Percentiles rank a stretch among this genome's conserved stretches.
Conservation (phyloP, 257 asterid species). For the Solanum rostratum region DNA sequence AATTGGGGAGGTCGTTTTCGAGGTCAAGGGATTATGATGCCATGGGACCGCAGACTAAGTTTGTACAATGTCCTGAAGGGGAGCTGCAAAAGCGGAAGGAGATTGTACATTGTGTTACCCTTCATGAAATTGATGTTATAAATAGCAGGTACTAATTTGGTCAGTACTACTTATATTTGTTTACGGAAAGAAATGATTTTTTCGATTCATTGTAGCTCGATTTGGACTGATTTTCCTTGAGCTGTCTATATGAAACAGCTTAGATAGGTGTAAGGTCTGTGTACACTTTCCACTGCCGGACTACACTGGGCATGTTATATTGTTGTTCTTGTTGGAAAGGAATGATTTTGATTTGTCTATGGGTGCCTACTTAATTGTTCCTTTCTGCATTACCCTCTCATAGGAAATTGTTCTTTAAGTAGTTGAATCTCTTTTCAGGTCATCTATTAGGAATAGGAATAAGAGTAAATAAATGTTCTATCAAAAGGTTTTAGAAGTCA, state of each 20-base stretch:
- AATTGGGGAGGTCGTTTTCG: conserved; percentile 82
- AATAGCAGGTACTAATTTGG: conserved; percentile 56
- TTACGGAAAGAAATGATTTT: neutral
- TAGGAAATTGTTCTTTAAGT: neutral
- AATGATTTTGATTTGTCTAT: neutral
- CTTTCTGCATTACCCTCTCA: neutral
- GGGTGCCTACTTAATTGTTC: neutral
- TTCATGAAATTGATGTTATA: conserved; percentile 89
- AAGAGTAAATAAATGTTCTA: neutral
- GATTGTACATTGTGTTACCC: conserved; percentile 84
- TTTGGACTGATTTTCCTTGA: no score
- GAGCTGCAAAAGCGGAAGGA: conserved; percentile 97
- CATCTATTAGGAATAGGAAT: neutral
- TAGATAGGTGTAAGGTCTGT: no score
- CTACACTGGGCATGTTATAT: neutral
- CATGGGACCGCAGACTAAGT: conserved; percentile 87
- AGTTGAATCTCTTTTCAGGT: neutral
- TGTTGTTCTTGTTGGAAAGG: neutral
- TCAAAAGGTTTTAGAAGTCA: neutral
- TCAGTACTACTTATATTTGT: neutral
- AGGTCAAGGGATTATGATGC: conserved; percentile 93
- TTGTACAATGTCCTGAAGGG: conserved; percentile 96
- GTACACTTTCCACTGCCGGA: no score
- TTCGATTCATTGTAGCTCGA: neutral
- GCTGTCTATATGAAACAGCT: no score